These are phyloP conservation scores for Colletotrichum sp. DNA, from an alignment of 2,329 filamentous ascomycete species.

Conservation along the genomic window DNA sequence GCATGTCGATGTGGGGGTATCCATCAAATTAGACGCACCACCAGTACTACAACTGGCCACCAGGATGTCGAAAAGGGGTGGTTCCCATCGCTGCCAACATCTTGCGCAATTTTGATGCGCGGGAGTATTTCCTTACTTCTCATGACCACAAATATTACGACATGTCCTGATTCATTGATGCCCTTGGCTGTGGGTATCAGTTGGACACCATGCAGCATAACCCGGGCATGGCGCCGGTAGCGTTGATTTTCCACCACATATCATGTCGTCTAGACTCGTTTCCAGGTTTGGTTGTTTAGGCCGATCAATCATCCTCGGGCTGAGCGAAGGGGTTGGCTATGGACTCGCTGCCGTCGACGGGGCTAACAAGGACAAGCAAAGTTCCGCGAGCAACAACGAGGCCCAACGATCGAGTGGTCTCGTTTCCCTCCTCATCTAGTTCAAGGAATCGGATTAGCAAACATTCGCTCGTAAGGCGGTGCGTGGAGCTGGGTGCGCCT, in stretches of 20 bases:
- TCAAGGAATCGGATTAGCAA: conserved; percentile 20
- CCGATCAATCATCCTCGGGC: conserved; percentile 66
- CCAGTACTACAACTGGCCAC: not conserved
- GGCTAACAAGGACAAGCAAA: conserved; percentile 89
- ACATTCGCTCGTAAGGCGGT: not conserved
- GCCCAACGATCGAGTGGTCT: conserved; percentile 79
- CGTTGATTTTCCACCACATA: not conserved
- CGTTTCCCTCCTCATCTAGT: conserved; percentile 90
- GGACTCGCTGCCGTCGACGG: conserved; percentile 91
- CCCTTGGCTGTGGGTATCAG: not conserved
- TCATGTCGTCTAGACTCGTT: not conserved
- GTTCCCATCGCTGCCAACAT: not conserved
- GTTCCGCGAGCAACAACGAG: conserved; percentile 92
- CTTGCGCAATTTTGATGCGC: not conserved
- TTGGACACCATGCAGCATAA: not conserved
- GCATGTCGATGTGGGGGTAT: not conserved
- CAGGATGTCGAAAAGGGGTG: not conserved
- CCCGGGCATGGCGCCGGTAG: not conserved
- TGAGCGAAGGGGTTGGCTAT: conserved; percentile 93
- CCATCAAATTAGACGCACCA: not conserved
- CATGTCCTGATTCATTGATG: not conserved
- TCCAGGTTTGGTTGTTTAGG: not conserved
- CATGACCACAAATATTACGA: not conserved
- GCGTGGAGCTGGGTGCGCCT: conserved; percentile 29
- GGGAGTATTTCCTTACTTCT: not conserved